phyloP scores from a whole-genome alignment of 176 grass and related monocot genomes.

The Eremochloa ophiuroides region DNA sequence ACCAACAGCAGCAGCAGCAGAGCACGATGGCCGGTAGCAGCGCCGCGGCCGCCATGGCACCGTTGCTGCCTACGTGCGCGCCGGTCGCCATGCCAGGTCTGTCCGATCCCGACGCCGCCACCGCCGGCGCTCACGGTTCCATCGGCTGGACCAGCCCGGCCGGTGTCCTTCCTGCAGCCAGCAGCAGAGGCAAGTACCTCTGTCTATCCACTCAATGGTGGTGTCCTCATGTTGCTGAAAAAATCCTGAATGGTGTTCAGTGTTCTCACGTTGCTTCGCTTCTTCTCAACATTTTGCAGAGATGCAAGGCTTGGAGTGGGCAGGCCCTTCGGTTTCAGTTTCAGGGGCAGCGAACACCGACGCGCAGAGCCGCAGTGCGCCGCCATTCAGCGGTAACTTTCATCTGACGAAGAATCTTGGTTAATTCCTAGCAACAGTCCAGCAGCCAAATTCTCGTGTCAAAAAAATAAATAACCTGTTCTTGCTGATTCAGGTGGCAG shows the following conservation, averaged over 20 bases:
- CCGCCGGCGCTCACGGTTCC: conserved; percentile 14
- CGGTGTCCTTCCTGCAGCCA: background rate
- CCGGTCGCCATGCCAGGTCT: conserved; percentile 9
- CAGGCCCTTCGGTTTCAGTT: conserved; percentile 37
- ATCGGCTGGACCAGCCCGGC: conserved; percentile 25
- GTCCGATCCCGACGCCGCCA: background rate
- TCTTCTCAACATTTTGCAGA: conserved; percentile 2
- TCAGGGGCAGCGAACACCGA: conserved; percentile 25
- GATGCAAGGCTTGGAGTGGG: conserved; percentile 45
- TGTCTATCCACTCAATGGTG: too few relatives aligned
- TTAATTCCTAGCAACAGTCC: too few relatives aligned
- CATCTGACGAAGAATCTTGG: background rate
- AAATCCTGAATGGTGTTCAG: background rate
- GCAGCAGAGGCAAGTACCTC: conserved; percentile 30
- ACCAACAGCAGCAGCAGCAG: conserved; percentile 25
- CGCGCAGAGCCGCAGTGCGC: background rate
- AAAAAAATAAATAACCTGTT: background rate
- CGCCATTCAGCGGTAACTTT: conserved; percentile 16
- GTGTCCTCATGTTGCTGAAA: background rate
- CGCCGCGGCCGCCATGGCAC: background rate
- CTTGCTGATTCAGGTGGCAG: conserved; percentile 4
- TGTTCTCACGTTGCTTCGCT: background rate
- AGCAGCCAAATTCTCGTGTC: background rate
- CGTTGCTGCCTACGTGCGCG: conserved; percentile 1
- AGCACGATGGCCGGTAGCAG: background rate